phyloP scores from a whole-genome alignment of 352 stramenopile species.

The Phytophthora podocarpi region DNA sequence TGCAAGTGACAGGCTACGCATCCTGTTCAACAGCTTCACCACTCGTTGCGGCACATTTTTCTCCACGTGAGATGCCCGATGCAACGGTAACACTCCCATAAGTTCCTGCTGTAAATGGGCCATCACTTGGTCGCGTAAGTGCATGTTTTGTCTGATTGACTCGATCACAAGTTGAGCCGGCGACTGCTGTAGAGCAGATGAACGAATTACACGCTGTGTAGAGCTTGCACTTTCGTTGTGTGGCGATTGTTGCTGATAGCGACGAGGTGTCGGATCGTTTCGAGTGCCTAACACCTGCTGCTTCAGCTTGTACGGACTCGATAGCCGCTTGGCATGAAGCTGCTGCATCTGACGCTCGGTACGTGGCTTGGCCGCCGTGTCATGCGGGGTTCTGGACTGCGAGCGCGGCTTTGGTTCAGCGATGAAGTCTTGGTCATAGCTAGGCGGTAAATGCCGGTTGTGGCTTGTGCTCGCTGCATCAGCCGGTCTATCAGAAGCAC shows the following conservation, averaged over 20 bases:
- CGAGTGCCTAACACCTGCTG: conserved; percentile 59
- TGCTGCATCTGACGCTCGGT: conserved; percentile 23
- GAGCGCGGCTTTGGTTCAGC: conserved; percentile 10
- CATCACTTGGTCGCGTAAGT: conserved; percentile 49
- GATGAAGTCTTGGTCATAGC: conserved; percentile 15
- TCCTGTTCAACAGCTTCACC: conserved; percentile 61
- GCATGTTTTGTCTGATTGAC: conserved; percentile 56
- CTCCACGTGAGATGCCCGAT: conserved; percentile 26
- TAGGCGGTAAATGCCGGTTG: conserved; percentile 7
- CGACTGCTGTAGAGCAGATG: conserved; percentile 8
- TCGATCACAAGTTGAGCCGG: conserved; percentile 46
- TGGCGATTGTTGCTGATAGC: neutral
- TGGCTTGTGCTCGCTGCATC: neutral
- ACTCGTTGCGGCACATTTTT: conserved; percentile 37
- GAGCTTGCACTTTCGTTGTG: neutral
- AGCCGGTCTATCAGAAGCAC: neutral
- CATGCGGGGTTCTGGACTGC: conserved; percentile 6
- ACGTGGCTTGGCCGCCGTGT: conserved; percentile 6
- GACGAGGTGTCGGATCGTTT: conserved; percentile 3
- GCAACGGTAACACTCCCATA: conserved; percentile 16
- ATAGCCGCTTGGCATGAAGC: conserved; percentile 32
- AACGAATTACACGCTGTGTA: conserved; percentile 1
- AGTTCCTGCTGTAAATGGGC: conserved; percentile 52
- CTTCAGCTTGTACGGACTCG: conserved; percentile 71
- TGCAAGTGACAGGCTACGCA: conserved; percentile 63